Conservation (phyloP, 495 filamentous ascomycete genomes). For the Hypoxylon subgilvum region DNA sequence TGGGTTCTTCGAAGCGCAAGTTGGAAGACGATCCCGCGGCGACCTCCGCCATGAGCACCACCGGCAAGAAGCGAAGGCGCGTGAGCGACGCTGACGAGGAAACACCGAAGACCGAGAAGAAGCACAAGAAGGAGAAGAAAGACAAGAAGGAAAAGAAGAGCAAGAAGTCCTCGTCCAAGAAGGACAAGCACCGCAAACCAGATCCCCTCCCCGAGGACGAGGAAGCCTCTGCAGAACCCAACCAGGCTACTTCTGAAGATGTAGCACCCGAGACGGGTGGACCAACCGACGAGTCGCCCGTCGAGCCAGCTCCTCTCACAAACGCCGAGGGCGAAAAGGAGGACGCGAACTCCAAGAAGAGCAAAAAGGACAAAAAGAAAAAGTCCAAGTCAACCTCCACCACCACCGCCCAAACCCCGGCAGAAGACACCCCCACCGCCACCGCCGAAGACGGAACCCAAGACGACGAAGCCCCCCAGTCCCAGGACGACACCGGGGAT, state of each 20-base stretch:
- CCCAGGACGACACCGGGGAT: conserved; percentile 27
- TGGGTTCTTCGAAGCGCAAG: conserved; percentile 29
- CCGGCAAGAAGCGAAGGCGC: conserved; percentile 24
- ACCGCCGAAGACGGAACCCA: conserved; percentile 29
- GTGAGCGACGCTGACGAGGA: conserved; percentile 18
- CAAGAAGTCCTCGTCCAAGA: conserved; percentile 39
- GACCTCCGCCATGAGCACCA: background rate
- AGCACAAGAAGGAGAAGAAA: conserved; percentile 49
- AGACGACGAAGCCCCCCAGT: too few relatives aligned
- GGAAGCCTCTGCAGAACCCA: conserved; percentile 3
- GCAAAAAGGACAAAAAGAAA: conserved; percentile 40
- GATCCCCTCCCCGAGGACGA: conserved; percentile 38
- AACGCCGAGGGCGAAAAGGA: conserved; percentile 16
- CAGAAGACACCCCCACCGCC: background rate
- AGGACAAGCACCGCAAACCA: conserved; percentile 44
- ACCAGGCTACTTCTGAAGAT: too few relatives aligned
- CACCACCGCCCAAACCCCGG: background rate
- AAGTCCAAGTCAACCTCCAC: conserved; percentile 17
- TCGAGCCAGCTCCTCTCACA: background rate
- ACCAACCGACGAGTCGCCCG: conserved; percentile 5
- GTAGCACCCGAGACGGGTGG: too few relatives aligned
- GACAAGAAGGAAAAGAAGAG: conserved; percentile 40
- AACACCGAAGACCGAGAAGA: conserved; percentile 45
- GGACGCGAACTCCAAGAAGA: conserved; percentile 36
- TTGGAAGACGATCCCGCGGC: conserved; percentile 19